Percentiles rank a stretch among this genome's conserved stretches.
phyloP scores from a whole-genome alignment of 2,329 filamentous ascomycete genomes.

The Nigrospora sphaerica region DNA sequence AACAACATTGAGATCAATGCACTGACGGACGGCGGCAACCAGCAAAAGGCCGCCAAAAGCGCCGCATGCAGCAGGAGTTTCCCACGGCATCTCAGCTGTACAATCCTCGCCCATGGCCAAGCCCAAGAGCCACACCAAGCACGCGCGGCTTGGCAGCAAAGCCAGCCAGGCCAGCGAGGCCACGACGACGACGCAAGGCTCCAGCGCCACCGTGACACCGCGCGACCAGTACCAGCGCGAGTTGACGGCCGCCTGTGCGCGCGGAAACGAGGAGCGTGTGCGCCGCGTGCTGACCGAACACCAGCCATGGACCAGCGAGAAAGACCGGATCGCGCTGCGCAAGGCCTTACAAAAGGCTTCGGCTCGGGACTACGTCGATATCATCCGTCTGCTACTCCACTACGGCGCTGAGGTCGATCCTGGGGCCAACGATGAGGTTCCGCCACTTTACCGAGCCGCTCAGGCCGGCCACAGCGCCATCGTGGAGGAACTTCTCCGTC shows the following conservation, averaged over 20 bases:
- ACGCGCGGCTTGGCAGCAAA: conserved; percentile 2
- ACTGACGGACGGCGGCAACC: neutral
- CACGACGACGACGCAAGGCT: conserved; percentile 17
- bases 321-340: conserved; percentile 28
- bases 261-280: conserved; percentile 28
- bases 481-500: conserved; percentile 23
- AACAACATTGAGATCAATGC: conserved; percentile 3
- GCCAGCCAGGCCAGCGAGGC: conserved; percentile 24
- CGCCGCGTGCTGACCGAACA: conserved; percentile 28
- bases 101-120: conserved; percentile 2
- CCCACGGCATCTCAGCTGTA: neutral
- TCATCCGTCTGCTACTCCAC: conserved; percentile 28
- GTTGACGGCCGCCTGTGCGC: conserved; percentile 26
- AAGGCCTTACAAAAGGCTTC: conserved; percentile 29
- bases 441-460: conserved; percentile 29
- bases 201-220: conserved; percentile 10
- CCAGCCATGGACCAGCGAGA: conserved; percentile 21
- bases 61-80: neutral
- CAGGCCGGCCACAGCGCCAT: conserved; percentile 27
- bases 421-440: conserved; percentile 23
- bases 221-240: conserved; percentile 28
- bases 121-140: conserved; percentile 1
- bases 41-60: conserved; percentile 1
- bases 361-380: conserved; percentile 24
- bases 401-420: conserved; percentile 29